Evolutionary conservation across 768 basidiomycete genomes (phyloP).

Genomic region (Mrakia blollopis): DNA sequence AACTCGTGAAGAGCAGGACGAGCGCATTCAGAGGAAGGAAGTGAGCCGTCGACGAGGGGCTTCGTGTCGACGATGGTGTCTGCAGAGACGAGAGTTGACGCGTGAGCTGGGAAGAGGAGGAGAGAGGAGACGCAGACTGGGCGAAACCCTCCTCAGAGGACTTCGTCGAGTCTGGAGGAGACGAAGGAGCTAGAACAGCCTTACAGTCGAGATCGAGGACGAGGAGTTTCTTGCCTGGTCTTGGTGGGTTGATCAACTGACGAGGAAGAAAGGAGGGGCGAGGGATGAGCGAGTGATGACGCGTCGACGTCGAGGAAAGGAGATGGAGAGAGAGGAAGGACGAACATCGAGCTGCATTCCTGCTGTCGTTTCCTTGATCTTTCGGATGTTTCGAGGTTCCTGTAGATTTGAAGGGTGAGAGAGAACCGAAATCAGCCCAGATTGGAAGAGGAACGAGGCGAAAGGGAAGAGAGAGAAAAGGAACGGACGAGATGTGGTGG

Average conservation of each 20-base stretch:
- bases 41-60: conserved; percentile 70
- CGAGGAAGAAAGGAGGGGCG: background rate
- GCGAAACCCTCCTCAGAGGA: too few relatives aligned
- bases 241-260: conserved; percentile 63
- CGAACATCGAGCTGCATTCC: conserved; percentile 47
- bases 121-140: too few relatives aligned
- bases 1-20: conserved; percentile 80
- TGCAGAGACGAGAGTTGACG: too few relatives aligned
- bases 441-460: too few relatives aligned
- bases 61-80: conserved; percentile 64
- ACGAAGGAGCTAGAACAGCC: too few relatives aligned
- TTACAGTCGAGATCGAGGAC: conserved; percentile 75
- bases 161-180: too few relatives aligned
- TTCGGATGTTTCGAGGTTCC: conserved; percentile 74
- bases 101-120: too few relatives aligned
- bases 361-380: conserved; percentile 66
- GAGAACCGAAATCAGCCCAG: too few relatives aligned
- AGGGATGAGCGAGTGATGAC: conserved; percentile 44
- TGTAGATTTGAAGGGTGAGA: too few relatives aligned
- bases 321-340: background rate
- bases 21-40: conserved; percentile 75
- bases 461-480: too few relatives aligned
- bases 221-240: conserved; percentile 70
- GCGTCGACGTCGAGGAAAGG: conserved; percentile 47
- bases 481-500: conserved; percentile 51